These are phyloP conservation scores for Vigna mungo DNA, from an alignment of 306 rosid species.

Conservation along the genomic window DNA sequence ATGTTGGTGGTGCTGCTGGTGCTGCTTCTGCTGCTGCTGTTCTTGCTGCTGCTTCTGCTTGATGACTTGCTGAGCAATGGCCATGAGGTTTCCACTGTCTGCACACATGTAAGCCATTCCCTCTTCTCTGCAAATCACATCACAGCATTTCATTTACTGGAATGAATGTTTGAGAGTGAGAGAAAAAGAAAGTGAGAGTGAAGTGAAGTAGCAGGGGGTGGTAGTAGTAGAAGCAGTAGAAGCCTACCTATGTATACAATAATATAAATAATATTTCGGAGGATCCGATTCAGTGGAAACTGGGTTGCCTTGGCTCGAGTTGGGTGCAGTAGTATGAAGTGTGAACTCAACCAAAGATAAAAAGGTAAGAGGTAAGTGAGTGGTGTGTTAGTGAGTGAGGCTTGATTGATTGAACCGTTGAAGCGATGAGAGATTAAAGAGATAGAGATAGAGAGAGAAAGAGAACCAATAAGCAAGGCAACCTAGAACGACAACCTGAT, in stretches of 20 bases:
- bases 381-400: not conserved
- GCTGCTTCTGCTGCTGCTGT: constrained; percentile 70
- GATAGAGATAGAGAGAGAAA: not conserved
- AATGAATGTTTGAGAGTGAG: too few species aligned
- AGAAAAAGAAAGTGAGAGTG: too few species aligned
- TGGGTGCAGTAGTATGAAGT: not conserved
- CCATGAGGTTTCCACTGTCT: constrained; percentile 97
- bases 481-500: constrained; percentile 34
- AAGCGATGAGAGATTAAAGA: not conserved
- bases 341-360: not conserved
- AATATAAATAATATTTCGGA: not conserved
- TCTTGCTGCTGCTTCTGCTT: constrained; percentile 91
- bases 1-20: constrained; percentile 32
- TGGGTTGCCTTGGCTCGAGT: not conserved
- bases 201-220: too few species aligned
- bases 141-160: not conserved
- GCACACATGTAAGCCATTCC: constrained; percentile 95
- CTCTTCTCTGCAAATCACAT: constrained; percentile 47
- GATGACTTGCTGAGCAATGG: constrained; percentile 97
- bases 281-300: not conserved
- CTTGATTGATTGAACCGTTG: constrained; percentile 32
- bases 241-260: not conserved
- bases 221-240: not conserved
- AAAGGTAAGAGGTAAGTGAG: not conserved
- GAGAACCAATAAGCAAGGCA: not conserved